Conservation (phyloP, 2,329 filamentous ascomycete genomes). For the Parastagonospora avenae region DNA sequence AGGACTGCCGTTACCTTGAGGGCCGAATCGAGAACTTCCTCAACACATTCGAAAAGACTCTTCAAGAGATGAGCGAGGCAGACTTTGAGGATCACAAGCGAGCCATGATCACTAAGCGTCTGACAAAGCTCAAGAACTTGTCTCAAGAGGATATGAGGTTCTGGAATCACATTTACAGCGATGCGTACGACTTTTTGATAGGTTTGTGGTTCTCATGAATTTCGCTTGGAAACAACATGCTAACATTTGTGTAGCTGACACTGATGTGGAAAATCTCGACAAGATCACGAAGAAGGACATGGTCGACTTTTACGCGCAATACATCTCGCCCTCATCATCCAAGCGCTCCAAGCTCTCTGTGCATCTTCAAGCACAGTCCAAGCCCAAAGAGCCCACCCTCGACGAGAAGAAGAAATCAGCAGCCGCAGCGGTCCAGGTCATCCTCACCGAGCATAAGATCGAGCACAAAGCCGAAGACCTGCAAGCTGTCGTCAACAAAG, state of each 20-base stretch:
- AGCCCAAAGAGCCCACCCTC: slow-evolving; percentile 43
- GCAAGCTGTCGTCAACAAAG: slow-evolving; percentile 50
- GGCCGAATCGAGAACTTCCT: slow-evolving; percentile 87
- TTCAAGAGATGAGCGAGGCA: slow-evolving; percentile 77
- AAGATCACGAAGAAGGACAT: slow-evolving; percentile 79
- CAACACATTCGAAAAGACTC: slow-evolving; percentile 64
- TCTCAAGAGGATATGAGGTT: slow-evolving; percentile 81
- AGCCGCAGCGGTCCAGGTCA: slow-evolving; percentile 46
- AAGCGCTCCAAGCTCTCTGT: slow-evolving; percentile 82
- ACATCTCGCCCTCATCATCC: slow-evolving; percentile 75
- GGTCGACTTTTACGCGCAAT: slow-evolving; percentile 75
- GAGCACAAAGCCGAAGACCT: slow-evolving; percentile 50
- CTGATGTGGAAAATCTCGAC: slow-evolving; percentile 77
- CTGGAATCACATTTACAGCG: slow-evolving; percentile 83
- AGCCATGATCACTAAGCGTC: slow-evolving; percentile 81
- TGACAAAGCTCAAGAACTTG: slow-evolving; percentile 93
- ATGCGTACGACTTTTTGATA: slow-evolving; percentile 88
- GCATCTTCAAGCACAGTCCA: slow-evolving; percentile 77
- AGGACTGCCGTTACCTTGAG: slow-evolving; percentile 81
- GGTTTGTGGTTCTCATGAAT: slow-evolving; percentile 58
- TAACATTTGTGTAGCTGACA: slow-evolving; percentile 60
- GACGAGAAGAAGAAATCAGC: slow-evolving; percentile 51
- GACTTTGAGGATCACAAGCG: slow-evolving; percentile 92
- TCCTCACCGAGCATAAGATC: slow-evolving; percentile 56
- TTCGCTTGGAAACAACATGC: background rate